Evolutionary conservation across 257 asterid species (phyloP).

Genomic region (Fraxinus excelsior): DNA sequence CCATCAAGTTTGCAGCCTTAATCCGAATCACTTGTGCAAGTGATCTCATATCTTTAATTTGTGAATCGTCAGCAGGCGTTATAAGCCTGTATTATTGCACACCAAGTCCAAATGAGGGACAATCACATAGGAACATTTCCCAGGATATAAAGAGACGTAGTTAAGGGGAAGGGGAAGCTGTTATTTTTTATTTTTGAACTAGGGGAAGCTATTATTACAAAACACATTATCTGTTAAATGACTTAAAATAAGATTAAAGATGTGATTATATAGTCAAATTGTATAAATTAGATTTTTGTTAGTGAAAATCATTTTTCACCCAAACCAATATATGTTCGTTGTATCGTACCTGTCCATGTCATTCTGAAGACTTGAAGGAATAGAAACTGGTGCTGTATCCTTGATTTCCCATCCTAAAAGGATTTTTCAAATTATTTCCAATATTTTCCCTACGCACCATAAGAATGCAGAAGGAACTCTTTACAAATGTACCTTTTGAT

Average conservation of each 20-base stretch:
- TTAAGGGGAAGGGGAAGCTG: conserved; percentile 10
- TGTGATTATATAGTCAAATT: background rate
- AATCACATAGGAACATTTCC: conserved; percentile 1
- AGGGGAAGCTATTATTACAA: background rate
- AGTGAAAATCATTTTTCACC: background rate
- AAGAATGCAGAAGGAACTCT: conserved; percentile 1
- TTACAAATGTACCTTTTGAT: conserved; percentile 60
- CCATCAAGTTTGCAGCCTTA: conserved; percentile 53
- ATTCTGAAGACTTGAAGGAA: conserved; percentile 46
- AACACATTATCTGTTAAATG: background rate
- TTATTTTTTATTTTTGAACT: background rate
- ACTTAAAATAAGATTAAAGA: background rate
- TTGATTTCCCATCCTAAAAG: conserved; percentile 68
- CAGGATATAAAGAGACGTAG: background rate
- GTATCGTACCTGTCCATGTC: conserved; percentile 69
- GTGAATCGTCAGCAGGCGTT: conserved; percentile 60
- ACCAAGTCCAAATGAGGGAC: conserved; percentile 16
- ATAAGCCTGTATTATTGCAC: conserved; percentile 45
- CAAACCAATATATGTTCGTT: background rate
- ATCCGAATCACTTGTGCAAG: conserved; percentile 51
- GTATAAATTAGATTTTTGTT: background rate
- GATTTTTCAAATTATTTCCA: conserved; percentile 23
- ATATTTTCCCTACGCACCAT: conserved; percentile 8
- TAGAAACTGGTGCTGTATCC: conserved; percentile 59
- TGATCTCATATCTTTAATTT: conserved; percentile 60